Base-by-base conservation (phyloP, 1,139 yeast genomes). In the Yamadazyma sp. region DNA sequence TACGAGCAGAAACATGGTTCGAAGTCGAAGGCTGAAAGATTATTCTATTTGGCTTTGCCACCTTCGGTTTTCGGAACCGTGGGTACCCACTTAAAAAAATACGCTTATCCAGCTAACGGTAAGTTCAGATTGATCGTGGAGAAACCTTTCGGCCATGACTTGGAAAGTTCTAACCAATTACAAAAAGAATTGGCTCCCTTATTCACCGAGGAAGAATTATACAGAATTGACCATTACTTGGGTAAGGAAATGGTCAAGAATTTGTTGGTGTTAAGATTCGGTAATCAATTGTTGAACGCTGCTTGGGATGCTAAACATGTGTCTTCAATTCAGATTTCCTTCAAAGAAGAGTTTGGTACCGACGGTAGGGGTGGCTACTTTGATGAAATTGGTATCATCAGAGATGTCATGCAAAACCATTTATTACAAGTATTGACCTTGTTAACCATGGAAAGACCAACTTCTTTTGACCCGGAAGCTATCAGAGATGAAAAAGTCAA, bases 281-380 rank as follows among this genome's bases (percentile, higher is more conserved):
- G 95, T 50, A 92, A 92, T 67, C 82, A 83, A 56, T 77, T 91
- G 62, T 73, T 92, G 57, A 78, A 78, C 57, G 87, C 95, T 17
- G 79, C 87, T 40, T 92, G 98, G 97, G 85, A 86, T 69, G 81
- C 75, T 59, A 77, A 85, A 50, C 83, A 78, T 63, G 81, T 92
- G 57, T 75, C 81, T 47, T 79, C 83, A 38, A 82, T 92, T 47
- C 97, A 91, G 67, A 81, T 92, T 51, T 77, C 92, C 17, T 91
- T 92, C 73, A 94, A 94, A 69, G 99, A 92, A 68, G 86, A 92
- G 10, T 91, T 94, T 56, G 98, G 98, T 43, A 92, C 98, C 34
- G 97, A 92, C 66, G 98, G 98, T 45, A 82, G 99, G 59, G 98
- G 98, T 50, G 98, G 98, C 29, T 92, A 92, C 71, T 92, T 94